Percentiles rank a stretch among this genome's conserved stretches.
Evolutionary conservation across 257 asterid genomes (phyloP).

Genomic region (Leptodermis oblonga): DNA sequence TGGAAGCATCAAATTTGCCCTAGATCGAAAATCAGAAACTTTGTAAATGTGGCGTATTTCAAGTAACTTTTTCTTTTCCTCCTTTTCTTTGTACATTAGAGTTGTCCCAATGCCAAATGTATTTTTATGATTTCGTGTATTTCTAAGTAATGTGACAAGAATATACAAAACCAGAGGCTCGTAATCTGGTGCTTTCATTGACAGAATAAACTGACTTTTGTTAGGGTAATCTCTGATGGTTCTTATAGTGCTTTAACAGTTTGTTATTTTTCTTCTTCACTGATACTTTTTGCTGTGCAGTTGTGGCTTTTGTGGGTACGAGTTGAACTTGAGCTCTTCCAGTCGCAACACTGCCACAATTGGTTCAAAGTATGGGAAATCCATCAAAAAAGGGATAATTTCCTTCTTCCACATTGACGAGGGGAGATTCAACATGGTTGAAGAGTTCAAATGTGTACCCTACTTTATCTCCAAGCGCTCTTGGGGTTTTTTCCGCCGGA

Average conservation of each 20-base stretch:
- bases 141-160: neutral
- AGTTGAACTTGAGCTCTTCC: constrained; percentile 69
- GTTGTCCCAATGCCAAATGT: neutral
- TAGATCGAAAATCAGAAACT: neutral
- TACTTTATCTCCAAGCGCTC: constrained; percentile 48
- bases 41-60: neutral
- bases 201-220: neutral
- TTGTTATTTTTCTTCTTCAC: neutral
- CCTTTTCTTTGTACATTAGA: neutral
- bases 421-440: constrained; percentile 64
- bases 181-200: neutral
- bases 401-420: constrained; percentile 73
- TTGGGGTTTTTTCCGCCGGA: constrained; percentile 57
- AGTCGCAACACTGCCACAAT: constrained; percentile 72
- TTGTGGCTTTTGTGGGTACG: constrained; percentile 85
- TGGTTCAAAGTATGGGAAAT: constrained; percentile 74
- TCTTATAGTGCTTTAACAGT: neutral
- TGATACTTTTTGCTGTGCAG: constrained; percentile 35
- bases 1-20: neutral
- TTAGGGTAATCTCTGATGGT: neutral
- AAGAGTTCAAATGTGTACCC: constrained; percentile 54
- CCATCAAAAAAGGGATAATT: constrained; percentile 71
- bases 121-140: neutral
- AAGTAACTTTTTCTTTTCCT: neutral
- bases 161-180: neutral